These are phyloP conservation scores for Colletotrichum filicis DNA, from an alignment of 2,329 filamentous ascomycete species.

Conservation along the genomic window DNA sequence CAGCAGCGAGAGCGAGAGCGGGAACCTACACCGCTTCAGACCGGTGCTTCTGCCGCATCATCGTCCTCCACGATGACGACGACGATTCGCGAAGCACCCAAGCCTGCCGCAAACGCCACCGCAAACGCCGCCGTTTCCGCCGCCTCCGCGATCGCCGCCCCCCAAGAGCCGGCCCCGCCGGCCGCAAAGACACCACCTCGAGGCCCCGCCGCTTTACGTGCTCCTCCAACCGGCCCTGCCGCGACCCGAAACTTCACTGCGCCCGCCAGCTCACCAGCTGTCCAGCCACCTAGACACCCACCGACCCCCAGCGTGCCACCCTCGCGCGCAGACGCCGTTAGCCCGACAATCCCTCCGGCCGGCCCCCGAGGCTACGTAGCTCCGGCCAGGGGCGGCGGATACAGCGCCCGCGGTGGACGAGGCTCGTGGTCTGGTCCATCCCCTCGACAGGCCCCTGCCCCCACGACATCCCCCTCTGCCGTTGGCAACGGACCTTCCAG, in stretches of 20 bases:
- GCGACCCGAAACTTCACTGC: conserved; percentile 50
- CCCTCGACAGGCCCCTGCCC: conserved; percentile 43
- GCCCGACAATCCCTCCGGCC: conserved; percentile 61
- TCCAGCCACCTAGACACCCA: conserved; percentile 46
- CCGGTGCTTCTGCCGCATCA: conserved; percentile 35
- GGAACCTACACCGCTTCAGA: conserved; percentile 29
- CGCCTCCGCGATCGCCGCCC: conserved; percentile 34
- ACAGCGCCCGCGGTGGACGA: conserved; percentile 56
- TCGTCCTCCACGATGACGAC: conserved; percentile 31
- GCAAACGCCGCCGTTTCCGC: conserved; percentile 37
- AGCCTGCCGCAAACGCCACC: conserved; percentile 24
- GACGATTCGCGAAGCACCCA: conserved; percentile 41
- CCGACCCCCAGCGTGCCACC: conserved; percentile 46
- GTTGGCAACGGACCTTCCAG: conserved; percentile 47
- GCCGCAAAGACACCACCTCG: conserved; percentile 61
- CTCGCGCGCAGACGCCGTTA: conserved; percentile 52
- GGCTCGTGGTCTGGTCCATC: conserved; percentile 52
- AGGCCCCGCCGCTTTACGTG: conserved; percentile 64
- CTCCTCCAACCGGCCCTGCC: conserved; percentile 59
- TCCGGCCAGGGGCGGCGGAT: conserved; percentile 54
- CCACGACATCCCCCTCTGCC: conserved; percentile 52
- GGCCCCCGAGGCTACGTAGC: conserved; percentile 66
- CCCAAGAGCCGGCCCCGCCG: conserved; percentile 42
- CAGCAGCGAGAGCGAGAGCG: conserved; percentile 33
- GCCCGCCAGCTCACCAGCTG: conserved; percentile 48